Conservation (phyloP, 148 eudicot genomes). For the Nyssa sinensis region DNA sequence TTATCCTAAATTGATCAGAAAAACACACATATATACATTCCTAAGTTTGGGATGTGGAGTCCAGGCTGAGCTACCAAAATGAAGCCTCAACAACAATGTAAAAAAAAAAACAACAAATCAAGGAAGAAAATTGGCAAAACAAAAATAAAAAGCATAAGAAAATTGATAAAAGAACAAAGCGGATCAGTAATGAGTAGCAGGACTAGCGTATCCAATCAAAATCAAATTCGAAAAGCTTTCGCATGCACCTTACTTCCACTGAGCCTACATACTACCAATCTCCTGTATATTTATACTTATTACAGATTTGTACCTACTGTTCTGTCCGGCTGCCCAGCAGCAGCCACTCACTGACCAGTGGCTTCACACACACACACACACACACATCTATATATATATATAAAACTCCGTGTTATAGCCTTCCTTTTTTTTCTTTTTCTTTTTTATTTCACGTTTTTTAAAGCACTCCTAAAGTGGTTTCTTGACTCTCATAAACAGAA, state of each 20-base stretch:
- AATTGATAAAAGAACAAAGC: conserved; percentile 2
- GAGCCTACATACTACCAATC: conserved; percentile 19
- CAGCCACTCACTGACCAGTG: too few relatives aligned
- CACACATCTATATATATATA: background rate
- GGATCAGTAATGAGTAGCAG: background rate
- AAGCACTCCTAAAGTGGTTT: conserved; percentile 4
- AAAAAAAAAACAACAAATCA: too few relatives aligned
- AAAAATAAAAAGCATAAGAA: background rate
- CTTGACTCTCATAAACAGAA: conserved; percentile 13
- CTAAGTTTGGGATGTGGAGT: too few relatives aligned
- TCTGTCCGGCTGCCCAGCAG: too few relatives aligned
- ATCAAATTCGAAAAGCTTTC: conserved; percentile 8
- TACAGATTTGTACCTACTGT: background rate
- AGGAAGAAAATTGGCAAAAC: background rate
- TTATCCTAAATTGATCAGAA: too few relatives aligned
- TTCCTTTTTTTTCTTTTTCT: conserved; percentile 3
- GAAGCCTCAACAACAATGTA: too few relatives aligned
- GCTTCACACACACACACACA: too few relatives aligned
- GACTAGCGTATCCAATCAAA: conserved; percentile 23
- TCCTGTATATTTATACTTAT: background rate
- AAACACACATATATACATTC: too few relatives aligned
- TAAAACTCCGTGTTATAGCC: background rate
- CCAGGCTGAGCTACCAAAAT: too few relatives aligned
- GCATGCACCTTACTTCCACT: conserved; percentile 14
- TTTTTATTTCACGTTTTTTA: conserved; percentile 13